Base-by-base conservation (phyloP, 2,329 filamentous ascomycete species). In the Aspergillus transmontanensis region DNA sequence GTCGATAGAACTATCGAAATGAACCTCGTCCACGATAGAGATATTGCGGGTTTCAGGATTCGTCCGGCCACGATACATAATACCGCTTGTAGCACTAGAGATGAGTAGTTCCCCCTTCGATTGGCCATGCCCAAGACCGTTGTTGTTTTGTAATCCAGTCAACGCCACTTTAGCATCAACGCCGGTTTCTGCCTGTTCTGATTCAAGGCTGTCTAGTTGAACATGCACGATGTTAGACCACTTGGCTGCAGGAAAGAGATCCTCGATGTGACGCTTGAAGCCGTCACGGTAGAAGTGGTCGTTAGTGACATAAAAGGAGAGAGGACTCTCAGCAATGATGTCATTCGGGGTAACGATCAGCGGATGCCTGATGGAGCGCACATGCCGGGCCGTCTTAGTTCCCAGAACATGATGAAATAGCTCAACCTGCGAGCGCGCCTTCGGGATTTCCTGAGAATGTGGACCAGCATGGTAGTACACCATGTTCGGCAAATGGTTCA, bases 321-420 rank as follows among this genome's bases (percentile, higher is more conserved):
- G 76, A 0, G 83, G 80, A 0, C 77, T 82, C 4, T 75, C 68
- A 2, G 82, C 85, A 6, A 83, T 73, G 14, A 89, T 73, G 64
- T 89, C 87, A 64, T 89, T 89, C 1, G 87, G 87, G 0, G 86
- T 88, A 11, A 70, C 72, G 54, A 89, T 81, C 39, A 86, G 66
- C 0, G 84, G 81, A 68, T 89, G 80, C 45, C 73, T 75, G 39
- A 89, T 78, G 0, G 85, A 83, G 16, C 86, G 84, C 6, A 89
- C 58, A 67, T 88, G 83, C 2, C 66, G 75, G 10, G 76, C 76
- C 0, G 74, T 74, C 0, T 72, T 64, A 0, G 82, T 78, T 10
- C 81, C 81, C 21, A 87, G 68, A 1, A 75, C 72, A 66, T 89
- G 82, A 64, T 83, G 80, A 69, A 89, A 89, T 5, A 89, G 66